Conservation (phyloP, 108 stramenopile genomes). For the Nannochloropsis salina region DNA sequence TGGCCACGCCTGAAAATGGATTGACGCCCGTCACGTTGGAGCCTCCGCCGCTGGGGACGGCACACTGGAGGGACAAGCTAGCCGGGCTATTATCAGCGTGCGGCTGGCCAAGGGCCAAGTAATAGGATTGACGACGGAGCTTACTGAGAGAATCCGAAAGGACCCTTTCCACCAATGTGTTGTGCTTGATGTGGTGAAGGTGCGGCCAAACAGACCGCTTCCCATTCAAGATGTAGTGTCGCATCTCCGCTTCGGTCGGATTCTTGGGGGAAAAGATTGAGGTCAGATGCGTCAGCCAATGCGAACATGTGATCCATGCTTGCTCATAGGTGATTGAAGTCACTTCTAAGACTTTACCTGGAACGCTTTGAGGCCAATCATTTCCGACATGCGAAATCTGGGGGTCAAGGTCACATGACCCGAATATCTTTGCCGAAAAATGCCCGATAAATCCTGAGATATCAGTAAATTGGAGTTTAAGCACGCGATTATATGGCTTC, state of each 20-base stretch:
- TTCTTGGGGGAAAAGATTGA: constrained; percentile 42
- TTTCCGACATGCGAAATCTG: constrained; percentile 51
- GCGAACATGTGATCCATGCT: no score
- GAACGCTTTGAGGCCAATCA: constrained; percentile 74
- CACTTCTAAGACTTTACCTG: not conserved
- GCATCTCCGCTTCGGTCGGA: constrained; percentile 73
- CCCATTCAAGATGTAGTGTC: constrained; percentile 71
- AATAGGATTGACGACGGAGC: not conserved
- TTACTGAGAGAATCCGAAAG: not conserved
- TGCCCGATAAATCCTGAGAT: constrained; percentile 70
- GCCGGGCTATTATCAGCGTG: not conserved
- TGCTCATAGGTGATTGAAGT: no score
- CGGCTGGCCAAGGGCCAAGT: not conserved
- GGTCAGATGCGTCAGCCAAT: no score
- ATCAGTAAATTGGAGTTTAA: not conserved
- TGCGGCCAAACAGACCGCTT: constrained; percentile 29
- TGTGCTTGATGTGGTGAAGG: constrained; percentile 21
- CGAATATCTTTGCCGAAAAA: constrained; percentile 87
- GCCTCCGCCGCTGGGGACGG: not conserved
- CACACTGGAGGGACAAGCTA: not conserved
- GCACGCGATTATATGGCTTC: not conserved
- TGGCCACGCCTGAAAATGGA: no score
- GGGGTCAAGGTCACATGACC: constrained; percentile 65
- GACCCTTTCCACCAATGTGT: not conserved
- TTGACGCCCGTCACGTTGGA: no score